Evolutionary conservation across 192 early-diverging fungal genomes (phyloP).

Genomic region (Rhizophagus clarus): DNA sequence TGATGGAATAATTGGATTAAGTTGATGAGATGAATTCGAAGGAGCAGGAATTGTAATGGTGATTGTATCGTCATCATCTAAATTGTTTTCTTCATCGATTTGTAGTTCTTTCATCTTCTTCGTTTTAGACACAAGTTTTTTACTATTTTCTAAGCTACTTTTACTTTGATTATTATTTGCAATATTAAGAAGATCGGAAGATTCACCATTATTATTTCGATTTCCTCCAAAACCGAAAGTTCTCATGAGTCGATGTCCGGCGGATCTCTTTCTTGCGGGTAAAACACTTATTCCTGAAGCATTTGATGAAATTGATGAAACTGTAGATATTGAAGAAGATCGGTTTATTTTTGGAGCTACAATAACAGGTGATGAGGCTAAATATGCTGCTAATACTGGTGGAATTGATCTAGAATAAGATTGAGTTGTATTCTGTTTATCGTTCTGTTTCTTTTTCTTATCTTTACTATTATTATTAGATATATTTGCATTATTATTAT

Average conservation of each 20-base stretch:
- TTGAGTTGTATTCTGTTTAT: neutral
- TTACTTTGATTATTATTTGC: neutral
- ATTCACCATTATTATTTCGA: neutral
- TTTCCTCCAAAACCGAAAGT: slow-evolving; percentile 24
- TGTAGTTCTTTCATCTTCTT: neutral
- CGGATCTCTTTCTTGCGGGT: slow-evolving; percentile 10
- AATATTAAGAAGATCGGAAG: neutral
- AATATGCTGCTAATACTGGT: neutral
- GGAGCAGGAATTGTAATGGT: neutral
- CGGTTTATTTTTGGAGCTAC: neutral
- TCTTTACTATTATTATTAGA: neutral
- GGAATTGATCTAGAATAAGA: neutral
- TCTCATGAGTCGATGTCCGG: slow-evolving; percentile 23
- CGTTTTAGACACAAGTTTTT: neutral
- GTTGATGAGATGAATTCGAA: too few species aligned
- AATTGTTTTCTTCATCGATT: neutral
- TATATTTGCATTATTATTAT: neutral
- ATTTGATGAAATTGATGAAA: slow-evolving; percentile 1
- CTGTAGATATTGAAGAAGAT: neutral
- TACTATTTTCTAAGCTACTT: neutral
- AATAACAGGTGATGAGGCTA: neutral
- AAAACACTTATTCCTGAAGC: neutral
- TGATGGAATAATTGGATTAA: neutral
- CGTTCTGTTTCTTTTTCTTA: slow-evolving; percentile 13
- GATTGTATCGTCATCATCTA: neutral